These are phyloP conservation scores for Posidonia oceanica DNA, from an alignment of 116 monocot genomes.

Conservation along the genomic window DNA sequence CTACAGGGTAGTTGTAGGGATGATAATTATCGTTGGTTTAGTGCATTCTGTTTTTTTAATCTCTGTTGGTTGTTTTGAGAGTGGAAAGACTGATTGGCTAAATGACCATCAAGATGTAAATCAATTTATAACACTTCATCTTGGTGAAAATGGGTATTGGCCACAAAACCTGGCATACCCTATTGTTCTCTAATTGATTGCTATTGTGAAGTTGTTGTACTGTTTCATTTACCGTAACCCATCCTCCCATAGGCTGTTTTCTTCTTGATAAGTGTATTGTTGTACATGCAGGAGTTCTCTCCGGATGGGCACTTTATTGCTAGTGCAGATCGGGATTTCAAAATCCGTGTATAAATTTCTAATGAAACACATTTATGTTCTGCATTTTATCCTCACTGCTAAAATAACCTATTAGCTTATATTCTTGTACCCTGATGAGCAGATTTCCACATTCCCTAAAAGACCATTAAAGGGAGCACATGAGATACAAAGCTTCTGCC, in stretches of 20 bases:
- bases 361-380: neutral
- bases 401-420: neutral
- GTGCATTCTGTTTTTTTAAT: too few relatives aligned
- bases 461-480: slow-evolving; percentile 57
- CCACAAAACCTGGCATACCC: neutral
- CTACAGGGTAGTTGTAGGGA: too few relatives aligned
- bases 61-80: too few relatives aligned
- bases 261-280: neutral
- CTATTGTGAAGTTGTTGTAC: neutral
- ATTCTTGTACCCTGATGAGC: slow-evolving; percentile 7
- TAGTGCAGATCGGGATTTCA: slow-evolving; percentile 91
- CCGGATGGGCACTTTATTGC: slow-evolving; percentile 82
- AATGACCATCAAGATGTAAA: too few relatives aligned
- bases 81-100: too few relatives aligned
- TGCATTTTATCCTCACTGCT: neutral
- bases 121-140: neutral
- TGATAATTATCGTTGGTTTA: too few relatives aligned
- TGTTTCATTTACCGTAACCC: neutral
- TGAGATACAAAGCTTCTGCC: slow-evolving; percentile 97
- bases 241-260: too few relatives aligned
- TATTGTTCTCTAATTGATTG: neutral
- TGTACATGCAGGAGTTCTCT: slow-evolving; percentile 58
- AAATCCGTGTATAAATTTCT: slow-evolving; percentile 66
- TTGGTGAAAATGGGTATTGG: neutral
- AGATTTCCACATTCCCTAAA: slow-evolving; percentile 67